A percentile compares a stretch with the other conserved stretches of the same genome.
Conservation (phyloP, 371 early-diverging fungal species). For the Lichtheimia ramosa region DNA sequence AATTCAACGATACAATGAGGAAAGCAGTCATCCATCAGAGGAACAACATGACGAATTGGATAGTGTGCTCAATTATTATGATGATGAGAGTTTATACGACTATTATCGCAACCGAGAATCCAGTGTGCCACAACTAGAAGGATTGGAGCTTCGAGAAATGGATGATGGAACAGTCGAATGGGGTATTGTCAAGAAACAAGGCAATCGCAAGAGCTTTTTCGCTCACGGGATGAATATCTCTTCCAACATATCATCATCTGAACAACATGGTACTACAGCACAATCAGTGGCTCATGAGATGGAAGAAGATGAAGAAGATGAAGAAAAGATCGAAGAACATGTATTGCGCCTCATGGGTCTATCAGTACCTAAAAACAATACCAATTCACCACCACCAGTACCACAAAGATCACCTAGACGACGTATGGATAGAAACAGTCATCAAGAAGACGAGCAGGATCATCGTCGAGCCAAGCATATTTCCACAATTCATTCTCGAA, state of each 20-base stretch:
- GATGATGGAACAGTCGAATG: slow-evolving; percentile 30
- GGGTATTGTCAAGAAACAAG: slow-evolving; percentile 30
- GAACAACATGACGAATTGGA: neutral
- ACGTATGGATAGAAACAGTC: slow-evolving; percentile 7
- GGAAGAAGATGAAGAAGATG: slow-evolving; percentile 20
- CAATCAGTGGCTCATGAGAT: neutral
- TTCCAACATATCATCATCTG: neutral
- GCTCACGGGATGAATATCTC: neutral
- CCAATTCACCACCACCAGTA: slow-evolving; percentile 18
- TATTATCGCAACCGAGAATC: slow-evolving; percentile 14
- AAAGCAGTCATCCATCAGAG: neutral
- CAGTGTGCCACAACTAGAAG: slow-evolving; percentile 14
- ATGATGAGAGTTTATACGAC: slow-evolving; percentile 18
- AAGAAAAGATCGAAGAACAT: slow-evolving; percentile 20
- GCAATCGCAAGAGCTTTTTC: slow-evolving; percentile 24
- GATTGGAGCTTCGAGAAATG: slow-evolving; percentile 31
- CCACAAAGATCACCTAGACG: slow-evolving; percentile 26
- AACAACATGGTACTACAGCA: neutral
- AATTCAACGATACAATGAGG: neutral
- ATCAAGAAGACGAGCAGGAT: slow-evolving; percentile 5
- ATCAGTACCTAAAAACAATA: neutral
- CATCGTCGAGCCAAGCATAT: slow-evolving; percentile 8
- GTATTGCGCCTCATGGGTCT: slow-evolving; percentile 23
- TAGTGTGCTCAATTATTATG: slow-evolving; percentile 7
- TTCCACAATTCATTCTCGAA: slow-evolving; percentile 5